These are phyloP conservation scores for Aureobasidium namibiae DNA, from an alignment of 2,329 filamentous ascomycete species.

Conservation along the genomic window DNA sequence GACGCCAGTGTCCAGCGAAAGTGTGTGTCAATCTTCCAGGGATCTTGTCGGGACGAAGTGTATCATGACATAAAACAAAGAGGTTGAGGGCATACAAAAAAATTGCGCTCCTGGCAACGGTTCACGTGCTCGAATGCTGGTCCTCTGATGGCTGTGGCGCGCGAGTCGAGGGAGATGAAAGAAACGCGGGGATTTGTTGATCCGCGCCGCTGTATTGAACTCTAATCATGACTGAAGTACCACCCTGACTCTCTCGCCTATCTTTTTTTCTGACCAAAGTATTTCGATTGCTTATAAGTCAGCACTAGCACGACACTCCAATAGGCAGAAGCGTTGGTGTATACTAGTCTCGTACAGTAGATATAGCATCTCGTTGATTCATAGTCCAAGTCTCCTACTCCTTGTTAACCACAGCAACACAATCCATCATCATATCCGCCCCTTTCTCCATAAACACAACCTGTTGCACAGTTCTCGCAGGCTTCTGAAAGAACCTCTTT, in stretches of 20 bases:
- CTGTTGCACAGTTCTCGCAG: background rate
- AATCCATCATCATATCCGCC: conserved; percentile 7
- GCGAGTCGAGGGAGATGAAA: conserved; percentile 1
- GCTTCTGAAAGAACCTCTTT: background rate
- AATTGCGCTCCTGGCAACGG: background rate
- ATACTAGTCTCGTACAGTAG: too few species aligned
- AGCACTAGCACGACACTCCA: too few species aligned
- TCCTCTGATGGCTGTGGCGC: background rate
- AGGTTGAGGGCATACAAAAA: background rate
- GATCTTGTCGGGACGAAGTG: background rate
- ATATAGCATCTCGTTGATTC: too few species aligned
- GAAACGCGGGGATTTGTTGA: conserved; percentile 2
- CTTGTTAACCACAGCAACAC: background rate
- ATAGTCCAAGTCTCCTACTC: background rate
- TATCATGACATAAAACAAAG: background rate
- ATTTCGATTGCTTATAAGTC: background rate
- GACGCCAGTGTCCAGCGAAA: too few species aligned
- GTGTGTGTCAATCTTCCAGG: background rate
- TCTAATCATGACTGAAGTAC: background rate
- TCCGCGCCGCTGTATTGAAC: background rate
- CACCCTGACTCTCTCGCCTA: background rate
- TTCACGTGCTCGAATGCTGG: background rate
- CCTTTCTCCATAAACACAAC: background rate
- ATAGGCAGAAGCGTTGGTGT: too few species aligned
- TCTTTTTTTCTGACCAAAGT: background rate